Conservation (phyloP, 2,329 filamentous ascomycete genomes). For the Emydomyces testavorans region DNA sequence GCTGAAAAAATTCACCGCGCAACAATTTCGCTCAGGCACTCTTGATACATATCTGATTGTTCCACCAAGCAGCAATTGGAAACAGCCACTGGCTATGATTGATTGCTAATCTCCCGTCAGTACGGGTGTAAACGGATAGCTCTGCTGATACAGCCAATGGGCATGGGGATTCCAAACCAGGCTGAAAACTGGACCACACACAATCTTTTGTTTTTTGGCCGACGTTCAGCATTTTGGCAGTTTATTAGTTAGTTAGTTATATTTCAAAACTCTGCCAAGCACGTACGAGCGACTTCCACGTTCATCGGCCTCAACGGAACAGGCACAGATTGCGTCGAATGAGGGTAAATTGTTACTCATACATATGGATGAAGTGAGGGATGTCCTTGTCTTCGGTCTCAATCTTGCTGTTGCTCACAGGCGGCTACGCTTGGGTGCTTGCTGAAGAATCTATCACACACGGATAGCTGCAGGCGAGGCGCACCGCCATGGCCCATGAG, state of each 20-base stretch:
- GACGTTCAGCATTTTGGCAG: neutral
- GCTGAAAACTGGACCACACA: neutral
- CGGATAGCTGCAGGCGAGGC: neutral
- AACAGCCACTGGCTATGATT: neutral
- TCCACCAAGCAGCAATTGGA: neutral
- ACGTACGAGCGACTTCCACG: neutral
- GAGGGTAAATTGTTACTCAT: neutral
- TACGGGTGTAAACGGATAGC: neutral
- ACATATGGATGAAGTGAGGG: neutral
- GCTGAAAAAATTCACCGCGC: no score
- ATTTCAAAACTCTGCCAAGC: neutral
- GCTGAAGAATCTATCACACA: neutral
- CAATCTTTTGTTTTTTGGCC: neutral
- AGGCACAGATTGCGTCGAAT: neutral
- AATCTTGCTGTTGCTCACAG: neutral
- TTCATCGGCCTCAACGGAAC: neutral
- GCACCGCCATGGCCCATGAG: neutral
- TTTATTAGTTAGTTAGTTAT: neutral
- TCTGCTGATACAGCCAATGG: neutral
- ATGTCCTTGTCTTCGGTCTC: neutral
- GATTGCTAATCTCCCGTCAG: neutral
- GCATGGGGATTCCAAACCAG: neutral
- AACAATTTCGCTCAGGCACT: no score
- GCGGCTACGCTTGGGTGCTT: neutral
- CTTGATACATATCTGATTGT: neutral